These are phyloP conservation scores for Mucor mucedo DNA, from an alignment of 371 early-diverging fungal genomes.

Conservation along the genomic window DNA sequence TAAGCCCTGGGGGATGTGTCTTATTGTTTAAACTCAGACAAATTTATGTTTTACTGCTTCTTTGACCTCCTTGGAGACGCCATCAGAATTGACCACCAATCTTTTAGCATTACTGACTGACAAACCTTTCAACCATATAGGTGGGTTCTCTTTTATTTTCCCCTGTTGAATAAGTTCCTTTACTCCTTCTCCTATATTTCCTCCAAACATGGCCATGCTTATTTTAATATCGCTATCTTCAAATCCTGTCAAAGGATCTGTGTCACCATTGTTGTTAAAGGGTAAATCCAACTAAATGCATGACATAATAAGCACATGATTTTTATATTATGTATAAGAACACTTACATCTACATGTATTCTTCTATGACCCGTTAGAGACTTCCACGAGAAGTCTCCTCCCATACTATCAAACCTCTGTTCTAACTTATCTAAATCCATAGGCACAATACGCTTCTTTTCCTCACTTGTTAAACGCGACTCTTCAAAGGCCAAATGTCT, in stretches of 20 bases:
- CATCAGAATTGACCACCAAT: slow-evolving; percentile 26
- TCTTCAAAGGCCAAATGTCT: not conserved
- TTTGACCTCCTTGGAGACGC: not conserved
- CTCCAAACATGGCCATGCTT: slow-evolving; percentile 44
- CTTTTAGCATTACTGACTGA: slow-evolving; percentile 25
- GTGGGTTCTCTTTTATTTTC: slow-evolving; percentile 42
- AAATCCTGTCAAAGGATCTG: not conserved
- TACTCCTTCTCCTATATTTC: slow-evolving; percentile 58
- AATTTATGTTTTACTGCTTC: not conserved
- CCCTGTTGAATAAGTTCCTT: slow-evolving; percentile 45
- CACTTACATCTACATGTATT: slow-evolving; percentile 30
- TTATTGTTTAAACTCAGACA: not conserved
- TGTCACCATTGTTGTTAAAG: not conserved
- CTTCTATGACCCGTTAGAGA: slow-evolving; percentile 14
- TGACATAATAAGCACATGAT: not conserved
- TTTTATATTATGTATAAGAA: not conserved
- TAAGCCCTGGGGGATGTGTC: not conserved
- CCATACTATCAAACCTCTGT: slow-evolving; percentile 14
- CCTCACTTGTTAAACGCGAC: slow-evolving; percentile 9
- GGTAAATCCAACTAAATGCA: slow-evolving; percentile 11
- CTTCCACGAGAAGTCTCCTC: not conserved
- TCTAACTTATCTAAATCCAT: slow-evolving; percentile 26
- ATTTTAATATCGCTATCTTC: not conserved
- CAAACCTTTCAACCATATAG: slow-evolving; percentile 46
- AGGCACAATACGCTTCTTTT: slow-evolving; percentile 38